Evolutionary conservation across 345 rosid genomes (phyloP).

Genomic region (Raphanus sativus): DNA sequence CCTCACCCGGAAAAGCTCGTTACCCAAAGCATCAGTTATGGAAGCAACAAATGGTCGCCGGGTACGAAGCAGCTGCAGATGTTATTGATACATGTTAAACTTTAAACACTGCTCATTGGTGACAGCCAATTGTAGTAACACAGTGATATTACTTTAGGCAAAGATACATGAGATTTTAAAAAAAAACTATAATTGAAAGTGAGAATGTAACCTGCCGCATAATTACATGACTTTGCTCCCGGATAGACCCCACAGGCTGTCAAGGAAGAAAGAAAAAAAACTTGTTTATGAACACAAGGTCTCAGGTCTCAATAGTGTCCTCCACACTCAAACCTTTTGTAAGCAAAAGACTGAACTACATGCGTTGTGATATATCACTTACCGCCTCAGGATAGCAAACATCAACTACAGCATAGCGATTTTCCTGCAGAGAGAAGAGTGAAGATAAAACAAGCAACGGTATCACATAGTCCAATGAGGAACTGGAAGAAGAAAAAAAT

Average conservation of each 20-base stretch:
- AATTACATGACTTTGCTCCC: conserved; percentile 75
- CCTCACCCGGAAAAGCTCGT: conserved; percentile 80
- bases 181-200: not conserved
- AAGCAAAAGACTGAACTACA: not conserved
- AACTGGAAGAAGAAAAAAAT: not conserved
- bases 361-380: conserved; percentile 34
- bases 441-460: not conserved
- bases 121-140: conserved; percentile 6
- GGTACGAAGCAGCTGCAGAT: conserved; percentile 66
- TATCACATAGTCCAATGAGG: not conserved
- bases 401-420: conserved; percentile 82
- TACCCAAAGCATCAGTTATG: conserved; percentile 70
- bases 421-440: conserved; percentile 62
- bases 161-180: not conserved
- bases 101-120: not conserved
- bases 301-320: not conserved
- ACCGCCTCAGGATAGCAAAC: conserved; percentile 84
- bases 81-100: not conserved
- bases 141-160: not conserved
- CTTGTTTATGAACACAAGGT: conserved; percentile 16
- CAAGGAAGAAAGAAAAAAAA: conserved; percentile 14
- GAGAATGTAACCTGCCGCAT: conserved; percentile 68
- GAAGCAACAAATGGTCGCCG: conserved; percentile 91
- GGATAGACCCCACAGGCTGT: conserved; percentile 90
- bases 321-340: not conserved